Evolutionary conservation across 2,329 filamentous ascomycete genomes (phyloP).

Genomic region (Phaeosphaeriaceae sp.): DNA sequence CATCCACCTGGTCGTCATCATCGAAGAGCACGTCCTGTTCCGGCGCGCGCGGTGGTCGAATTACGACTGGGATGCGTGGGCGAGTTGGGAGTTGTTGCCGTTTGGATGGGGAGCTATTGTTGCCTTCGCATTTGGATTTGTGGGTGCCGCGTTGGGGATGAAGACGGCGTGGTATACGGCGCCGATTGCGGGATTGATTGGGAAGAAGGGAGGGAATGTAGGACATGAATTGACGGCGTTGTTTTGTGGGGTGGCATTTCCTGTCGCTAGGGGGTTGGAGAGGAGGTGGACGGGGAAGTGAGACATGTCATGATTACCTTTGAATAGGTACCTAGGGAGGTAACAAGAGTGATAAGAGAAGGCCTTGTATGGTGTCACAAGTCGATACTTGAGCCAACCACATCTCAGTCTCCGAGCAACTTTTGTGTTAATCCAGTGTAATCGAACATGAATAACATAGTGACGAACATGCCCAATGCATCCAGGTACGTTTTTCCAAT

Average conservation of each 20-base stretch:
- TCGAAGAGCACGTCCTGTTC: conserved; percentile 47
- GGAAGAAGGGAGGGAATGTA: no score
- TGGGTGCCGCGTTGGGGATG: conserved; percentile 46
- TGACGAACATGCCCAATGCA: no score
- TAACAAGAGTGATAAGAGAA: no score
- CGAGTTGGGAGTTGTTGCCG: conserved; percentile 31
- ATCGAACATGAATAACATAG: no score
- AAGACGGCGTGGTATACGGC: conserved; percentile 45
- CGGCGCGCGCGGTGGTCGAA: conserved; percentile 35
- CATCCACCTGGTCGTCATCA: conserved; percentile 42
- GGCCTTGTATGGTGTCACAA: no score
- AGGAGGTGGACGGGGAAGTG: conserved; percentile 30
- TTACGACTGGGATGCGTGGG: conserved; percentile 40
- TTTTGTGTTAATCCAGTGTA: no score
- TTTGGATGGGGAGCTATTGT: conserved; percentile 46
- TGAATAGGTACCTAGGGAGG: no score
- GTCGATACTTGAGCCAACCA: no score
- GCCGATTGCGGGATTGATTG: conserved; percentile 36
- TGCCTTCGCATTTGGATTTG: conserved; percentile 41
- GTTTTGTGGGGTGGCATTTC: conserved; percentile 36
- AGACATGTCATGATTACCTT: neutral
- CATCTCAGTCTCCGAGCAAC: no score
- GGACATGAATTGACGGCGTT: no score
- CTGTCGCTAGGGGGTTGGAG: conserved; percentile 38
- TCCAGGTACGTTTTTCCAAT: no score